Conservation (phyloP, 352 stramenopile genomes). For the Blastocystis sp. region DNA sequence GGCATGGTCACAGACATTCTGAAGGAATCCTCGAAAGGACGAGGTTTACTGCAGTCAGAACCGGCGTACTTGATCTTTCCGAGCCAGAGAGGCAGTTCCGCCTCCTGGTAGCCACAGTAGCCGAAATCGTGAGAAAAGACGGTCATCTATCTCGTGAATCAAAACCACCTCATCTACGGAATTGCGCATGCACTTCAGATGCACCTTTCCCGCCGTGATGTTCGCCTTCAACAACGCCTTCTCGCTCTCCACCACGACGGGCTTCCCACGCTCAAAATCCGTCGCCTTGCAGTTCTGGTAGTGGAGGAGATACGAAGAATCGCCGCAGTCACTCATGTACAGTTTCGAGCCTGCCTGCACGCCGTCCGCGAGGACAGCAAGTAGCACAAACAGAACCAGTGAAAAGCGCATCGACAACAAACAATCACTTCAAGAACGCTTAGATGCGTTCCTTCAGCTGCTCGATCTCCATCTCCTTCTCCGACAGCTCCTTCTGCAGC, state of each 20-base stretch:
- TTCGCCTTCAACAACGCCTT: background rate
- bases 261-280: background rate
- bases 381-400: slow-evolving; percentile 3
- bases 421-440: background rate
- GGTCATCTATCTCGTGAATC: background rate
- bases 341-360: background rate
- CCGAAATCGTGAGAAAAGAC: slow-evolving; percentile 32
- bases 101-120: slow-evolving; percentile 31
- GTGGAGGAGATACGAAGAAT: slow-evolving; percentile 13
- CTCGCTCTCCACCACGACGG: background rate
- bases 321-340: slow-evolving; percentile 16
- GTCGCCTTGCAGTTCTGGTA: background rate
- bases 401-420: slow-evolving; percentile 11
- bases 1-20: slow-evolving; percentile 4
- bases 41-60: slow-evolving; percentile 13
- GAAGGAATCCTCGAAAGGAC: slow-evolving; percentile 19
- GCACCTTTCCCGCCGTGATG: background rate
- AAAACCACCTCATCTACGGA: background rate
- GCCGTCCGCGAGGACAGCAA: background rate
- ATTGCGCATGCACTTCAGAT: background rate
- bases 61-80: slow-evolving; percentile 36
- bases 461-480: background rate
- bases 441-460: background rate
- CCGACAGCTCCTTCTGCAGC: slow-evolving; percentile 28
- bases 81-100: background rate